Evolutionary conservation across 257 asterid species (phyloP), one percentile per base, ranked within the genome.

Genomic region (Solanum raphanifolium): DNA sequence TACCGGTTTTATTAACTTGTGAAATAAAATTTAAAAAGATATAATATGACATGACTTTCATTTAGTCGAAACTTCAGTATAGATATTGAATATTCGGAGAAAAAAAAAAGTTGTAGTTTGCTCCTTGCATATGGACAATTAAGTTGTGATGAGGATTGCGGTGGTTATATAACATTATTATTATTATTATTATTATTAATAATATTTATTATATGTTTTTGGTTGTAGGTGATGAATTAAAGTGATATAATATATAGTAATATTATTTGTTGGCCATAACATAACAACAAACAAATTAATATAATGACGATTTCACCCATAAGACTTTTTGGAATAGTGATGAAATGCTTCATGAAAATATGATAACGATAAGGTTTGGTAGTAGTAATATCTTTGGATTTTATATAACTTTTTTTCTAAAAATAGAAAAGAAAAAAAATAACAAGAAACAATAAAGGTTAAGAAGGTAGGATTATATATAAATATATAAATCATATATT

Each of bases 21-120:
- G 4, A 55, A 55, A 18, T 18, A 18, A 55, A 55, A 18, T 6
- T 7, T 16, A 2, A 5, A 2, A 18, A 0, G 0, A 18, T 18
- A 16, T 18, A 55, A 0, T 0, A 15, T 2, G 3, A 48, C 60
- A 15, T 0, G 9, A 15, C 0, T 48, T 5, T 48, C 0, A 48
- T 48, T 5, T 15, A 5, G 3, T 48, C 0, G 8, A 48, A 15
- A 15, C 9, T 48, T 48, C 0, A 48, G 0, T 5, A 1, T 2
- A 2, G 3, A 48, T 15, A 0, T 15, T 0, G 9, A 48, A 48
- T 15, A 48, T 5, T 15, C 0, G 0, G 0, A 0, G 0, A 0
- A 41, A 46, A 48, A 48, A 48, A 15, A 15, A 48, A 1, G 0
- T 7, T 71, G 39, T 16, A 0, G 1, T 1, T 60, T 0, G 8